Evolutionary conservation across 2,329 filamentous ascomycete species (phyloP).

Genomic region (Monilinia laxa): DNA sequence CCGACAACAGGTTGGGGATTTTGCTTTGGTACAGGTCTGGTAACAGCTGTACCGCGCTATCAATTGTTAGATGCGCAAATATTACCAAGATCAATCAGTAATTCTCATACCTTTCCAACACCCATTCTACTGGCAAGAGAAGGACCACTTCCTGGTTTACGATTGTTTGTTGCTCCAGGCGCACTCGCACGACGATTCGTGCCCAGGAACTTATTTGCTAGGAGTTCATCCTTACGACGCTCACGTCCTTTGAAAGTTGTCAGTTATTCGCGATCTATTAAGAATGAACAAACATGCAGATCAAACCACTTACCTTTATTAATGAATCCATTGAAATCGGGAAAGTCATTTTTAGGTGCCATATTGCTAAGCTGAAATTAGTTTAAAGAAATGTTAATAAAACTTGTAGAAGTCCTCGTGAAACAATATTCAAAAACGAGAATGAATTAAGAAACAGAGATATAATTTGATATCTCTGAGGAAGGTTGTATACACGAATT

Average conservation of each 20-base stretch:
- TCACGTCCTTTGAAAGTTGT: conserved; percentile 49
- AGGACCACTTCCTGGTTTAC: conserved; percentile 50
- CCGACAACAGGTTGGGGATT: conserved; percentile 44
- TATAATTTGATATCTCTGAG: neutral
- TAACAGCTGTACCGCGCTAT: conserved; percentile 32
- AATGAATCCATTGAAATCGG: conserved; percentile 40
- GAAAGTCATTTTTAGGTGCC: conserved; percentile 37
- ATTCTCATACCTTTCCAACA: conserved; percentile 61
- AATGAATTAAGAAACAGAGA: neutral
- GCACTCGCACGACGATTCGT: conserved; percentile 57
- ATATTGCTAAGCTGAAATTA: conserved; percentile 28
- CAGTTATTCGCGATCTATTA: conserved; percentile 23
- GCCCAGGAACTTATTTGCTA: conserved; percentile 72
- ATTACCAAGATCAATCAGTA: neutral
- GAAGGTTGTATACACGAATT: too few relatives aligned
- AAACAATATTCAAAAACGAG: conserved; percentile 1
- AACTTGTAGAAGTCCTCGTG: neutral
- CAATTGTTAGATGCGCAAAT: conserved; percentile 25
- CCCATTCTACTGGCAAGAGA: conserved; percentile 71
- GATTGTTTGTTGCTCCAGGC: conserved; percentile 48
- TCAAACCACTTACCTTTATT: conserved; percentile 33
- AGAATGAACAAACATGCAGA: too few relatives aligned
- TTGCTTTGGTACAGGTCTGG: conserved; percentile 29
- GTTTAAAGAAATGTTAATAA: neutral
- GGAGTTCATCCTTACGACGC: conserved; percentile 67